Conservation (phyloP, 306 rosid species). For the Senna siamea region DNA sequence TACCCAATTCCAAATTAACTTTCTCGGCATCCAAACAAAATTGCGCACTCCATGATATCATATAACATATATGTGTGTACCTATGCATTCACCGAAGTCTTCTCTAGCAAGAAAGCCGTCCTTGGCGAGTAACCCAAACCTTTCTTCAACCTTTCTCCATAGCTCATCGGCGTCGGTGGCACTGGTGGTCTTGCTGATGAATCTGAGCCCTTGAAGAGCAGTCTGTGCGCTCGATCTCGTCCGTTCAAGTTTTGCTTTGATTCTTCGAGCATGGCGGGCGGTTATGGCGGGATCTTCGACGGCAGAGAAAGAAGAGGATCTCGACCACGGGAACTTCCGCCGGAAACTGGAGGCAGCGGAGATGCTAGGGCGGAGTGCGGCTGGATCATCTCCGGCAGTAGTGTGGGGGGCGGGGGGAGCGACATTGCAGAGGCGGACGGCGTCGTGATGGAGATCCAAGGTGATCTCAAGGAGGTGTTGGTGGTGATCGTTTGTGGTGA, state of each 20-base stretch:
- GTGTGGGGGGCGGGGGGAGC: slow-evolving; percentile 40
- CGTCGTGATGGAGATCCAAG: slow-evolving; percentile 64
- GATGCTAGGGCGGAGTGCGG: no score
- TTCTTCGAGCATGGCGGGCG: slow-evolving; percentile 68
- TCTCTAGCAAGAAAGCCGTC: slow-evolving; percentile 70
- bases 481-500: slow-evolving; percentile 35
- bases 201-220: slow-evolving; percentile 80
- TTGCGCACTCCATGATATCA: neutral
- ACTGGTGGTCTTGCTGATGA: slow-evolving; percentile 67
- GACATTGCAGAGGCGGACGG: slow-evolving; percentile 66
- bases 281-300: slow-evolving; percentile 44
- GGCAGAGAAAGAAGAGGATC: slow-evolving; percentile 53
- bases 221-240: slow-evolving; percentile 70
- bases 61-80: slow-evolving; percentile 30
- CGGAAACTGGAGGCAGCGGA: slow-evolving; percentile 66
- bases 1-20: neutral
- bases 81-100: slow-evolving; percentile 90
- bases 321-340: slow-evolving; percentile 69
- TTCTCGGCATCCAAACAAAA: slow-evolving; percentile 2
- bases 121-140: slow-evolving; percentile 58
- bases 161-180: slow-evolving; percentile 42
- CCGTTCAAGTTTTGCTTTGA: slow-evolving; percentile 72
- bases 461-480: slow-evolving; percentile 77
- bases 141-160: slow-evolving; percentile 72
- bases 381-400: slow-evolving; percentile 38